A percentile compares a stretch with the other conserved stretches of the same genome.
These are phyloP conservation scores for Lanmaoa rubissima DNA, from an alignment of 768 basidiomycete genomes.

Conservation along the genomic window DNA sequence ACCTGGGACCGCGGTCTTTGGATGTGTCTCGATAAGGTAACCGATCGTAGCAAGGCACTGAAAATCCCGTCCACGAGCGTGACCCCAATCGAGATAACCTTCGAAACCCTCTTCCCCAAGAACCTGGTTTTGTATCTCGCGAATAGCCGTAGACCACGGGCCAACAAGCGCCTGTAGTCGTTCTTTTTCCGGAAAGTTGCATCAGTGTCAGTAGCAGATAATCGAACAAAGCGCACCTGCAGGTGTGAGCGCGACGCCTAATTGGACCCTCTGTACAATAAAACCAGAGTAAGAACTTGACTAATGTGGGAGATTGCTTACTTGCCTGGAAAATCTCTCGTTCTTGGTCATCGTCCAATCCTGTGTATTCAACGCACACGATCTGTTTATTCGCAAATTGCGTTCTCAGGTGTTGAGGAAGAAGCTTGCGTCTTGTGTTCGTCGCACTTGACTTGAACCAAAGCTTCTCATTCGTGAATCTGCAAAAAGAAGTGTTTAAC, in stretches of 20 bases:
- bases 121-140: constrained; percentile 38
- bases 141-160: constrained; percentile 42
- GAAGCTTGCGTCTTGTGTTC: constrained; percentile 28
- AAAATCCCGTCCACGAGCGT: constrained; percentile 46
- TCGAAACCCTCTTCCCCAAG: constrained; percentile 36
- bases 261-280: constrained; percentile 45
- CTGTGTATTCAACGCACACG: constrained; percentile 52
- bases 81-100: constrained; percentile 42
- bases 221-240: constrained; percentile 36
- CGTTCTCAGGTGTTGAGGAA: constrained; percentile 34
- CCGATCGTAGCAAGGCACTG: constrained; percentile 41
- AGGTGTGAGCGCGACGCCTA: constrained; percentile 49
- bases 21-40: constrained; percentile 32
- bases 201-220: background rate
- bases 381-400: constrained; percentile 47
- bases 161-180: constrained; percentile 50
- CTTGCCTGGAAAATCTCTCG: constrained; percentile 64
- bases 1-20: constrained; percentile 26
- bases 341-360: constrained; percentile 51
- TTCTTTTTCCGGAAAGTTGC: constrained; percentile 32
- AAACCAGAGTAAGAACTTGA: background rate
- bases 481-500: background rate
- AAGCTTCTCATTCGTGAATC: constrained; percentile 36
- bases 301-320: background rate
- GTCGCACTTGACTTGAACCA: constrained; percentile 34